Base-by-base conservation (phyloP, 1,284 basidiomycete genomes). In the Flammula alnicola region DNA sequence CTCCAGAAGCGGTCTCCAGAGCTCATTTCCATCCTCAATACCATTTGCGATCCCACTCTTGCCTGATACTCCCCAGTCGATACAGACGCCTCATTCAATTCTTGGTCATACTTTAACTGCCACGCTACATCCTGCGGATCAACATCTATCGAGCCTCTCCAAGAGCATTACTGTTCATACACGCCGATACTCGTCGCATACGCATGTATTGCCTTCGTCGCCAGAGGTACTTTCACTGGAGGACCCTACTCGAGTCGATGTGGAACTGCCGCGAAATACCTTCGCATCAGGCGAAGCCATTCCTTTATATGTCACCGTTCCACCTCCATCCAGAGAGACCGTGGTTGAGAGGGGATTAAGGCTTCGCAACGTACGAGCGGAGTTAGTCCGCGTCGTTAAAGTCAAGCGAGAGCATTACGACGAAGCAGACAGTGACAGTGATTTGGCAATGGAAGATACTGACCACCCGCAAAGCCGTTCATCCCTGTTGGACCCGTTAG, bases 11-110 rank as follows among this genome's bases (percentile, higher is more conserved):
- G 63, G 68, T 47, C 55, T 62, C 23, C 56, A 61, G 47, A 62
- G 62, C 33, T 58, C 73, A 8, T 67, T 84, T 50, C 83, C 86
- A 3, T 77, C 83, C 3, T 79, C 83, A 12, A 79, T 88, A 52
- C 82, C 85, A 14, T 92, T 92, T 64, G 80, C 89, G 12, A 83
- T 92, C 55, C 89, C 88, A 5, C 76, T 92, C 44, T 79, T 75
- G 51, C 66, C 77, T 40, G 90, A 92, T 63, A 83, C 85, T 6
- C 88, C 89, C 0, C 89, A 92, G 66, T 88, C 86, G 40, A 72
- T 92, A 17, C 80, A 83, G 59, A 87, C 87, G 1, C 73, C 83
- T 3, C 79, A 77, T 56, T 91, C 88, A 3, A 81, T 81, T 1
- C 72, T 92, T 40, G 75, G 75, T 11, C 85, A 92, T 63, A 72